Conservation (phyloP, 1,284 basidiomycete genomes). For the Puccinia coronata region DNA sequence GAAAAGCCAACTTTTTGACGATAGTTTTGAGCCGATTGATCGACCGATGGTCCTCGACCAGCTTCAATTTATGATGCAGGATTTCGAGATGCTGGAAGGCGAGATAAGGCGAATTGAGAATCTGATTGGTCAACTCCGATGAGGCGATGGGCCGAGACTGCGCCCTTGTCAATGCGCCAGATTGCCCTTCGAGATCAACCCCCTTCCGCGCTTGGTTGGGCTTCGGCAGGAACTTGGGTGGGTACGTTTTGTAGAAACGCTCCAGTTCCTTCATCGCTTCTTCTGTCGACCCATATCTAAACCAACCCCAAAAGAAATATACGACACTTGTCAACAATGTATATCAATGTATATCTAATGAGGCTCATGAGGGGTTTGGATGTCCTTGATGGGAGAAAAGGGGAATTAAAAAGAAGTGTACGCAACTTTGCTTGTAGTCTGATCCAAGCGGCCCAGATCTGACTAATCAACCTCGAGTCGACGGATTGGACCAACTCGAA, state of each 20-base stretch:
- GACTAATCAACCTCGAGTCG: conserved; percentile 45
- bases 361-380: not conserved
- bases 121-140: not conserved
- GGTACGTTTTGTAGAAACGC: conserved; percentile 32
- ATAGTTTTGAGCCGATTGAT: conserved; percentile 20
- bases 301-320: not conserved
- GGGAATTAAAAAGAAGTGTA: not conserved
- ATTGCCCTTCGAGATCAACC: not conserved
- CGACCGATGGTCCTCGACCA: conserved; percentile 12
- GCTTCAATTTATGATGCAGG: conserved; percentile 41
- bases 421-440: conserved; percentile 49
- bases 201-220: not conserved
- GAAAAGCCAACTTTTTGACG: conserved; percentile 38
- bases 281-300: conserved; percentile 35
- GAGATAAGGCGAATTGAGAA: conserved; percentile 29
- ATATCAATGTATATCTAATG: no score
- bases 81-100: conserved; percentile 46
- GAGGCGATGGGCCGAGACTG: not conserved
- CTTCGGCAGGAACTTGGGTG: not conserved
- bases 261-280: conserved; percentile 43
- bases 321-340: not conserved
- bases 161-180: not conserved
- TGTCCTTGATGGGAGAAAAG: not conserved
- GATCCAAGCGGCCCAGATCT: conserved; percentile 50
- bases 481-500: conserved; percentile 46